Evolutionary conservation across 148 eudicot genomes (phyloP), one percentile per base, ranked within the genome.

Genomic region (Diospyros kaki): DNA sequence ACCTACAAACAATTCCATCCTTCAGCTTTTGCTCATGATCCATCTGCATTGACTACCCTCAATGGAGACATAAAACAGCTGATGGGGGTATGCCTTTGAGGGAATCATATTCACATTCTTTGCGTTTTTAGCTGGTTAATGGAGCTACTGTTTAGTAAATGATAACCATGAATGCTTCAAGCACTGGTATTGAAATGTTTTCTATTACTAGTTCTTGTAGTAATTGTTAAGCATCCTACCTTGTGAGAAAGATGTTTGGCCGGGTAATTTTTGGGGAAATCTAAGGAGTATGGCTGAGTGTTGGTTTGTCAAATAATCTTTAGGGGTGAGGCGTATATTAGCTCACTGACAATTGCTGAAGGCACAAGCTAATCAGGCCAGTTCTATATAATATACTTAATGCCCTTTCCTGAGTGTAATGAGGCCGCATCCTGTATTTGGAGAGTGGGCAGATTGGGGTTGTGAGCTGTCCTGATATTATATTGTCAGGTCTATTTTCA

Each of bases 1-100:
- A 84, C 93, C 10, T 94, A 91, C 81, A 80, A 77, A 79, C 81
- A 82, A 51, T 82, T 74, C 54, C 80, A 75, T 67, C 85, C 83
- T 58, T 59, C 71, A 55, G 58, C 80, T 81, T 75, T 76, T 46
- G 81, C 69, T 64, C 79, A 74, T 64, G 86, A 83, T 64, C 58
- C 78, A n/a, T 81, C 89, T 51, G 72, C 78, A 43, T 79, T 87
- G 56, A 73, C 80, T 58, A 77, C 82, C 68, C 56, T 83, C 71
- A 77, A 71, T 68, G 84, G 85, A 76, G 83, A 83, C 58, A 73
- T 73, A 66, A 87, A 85, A 76, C 87, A 80, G 14, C 72, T 94
- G 17, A 62, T 86, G 68, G 66, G 84, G 80, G 98, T 93, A 85
- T 74, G 88, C 68, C n/a, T 73, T 15, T 8, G 52, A 48, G 0